Evolutionary conservation across 306 rosid genomes (phyloP).

Genomic region (Sindora glabra): DNA sequence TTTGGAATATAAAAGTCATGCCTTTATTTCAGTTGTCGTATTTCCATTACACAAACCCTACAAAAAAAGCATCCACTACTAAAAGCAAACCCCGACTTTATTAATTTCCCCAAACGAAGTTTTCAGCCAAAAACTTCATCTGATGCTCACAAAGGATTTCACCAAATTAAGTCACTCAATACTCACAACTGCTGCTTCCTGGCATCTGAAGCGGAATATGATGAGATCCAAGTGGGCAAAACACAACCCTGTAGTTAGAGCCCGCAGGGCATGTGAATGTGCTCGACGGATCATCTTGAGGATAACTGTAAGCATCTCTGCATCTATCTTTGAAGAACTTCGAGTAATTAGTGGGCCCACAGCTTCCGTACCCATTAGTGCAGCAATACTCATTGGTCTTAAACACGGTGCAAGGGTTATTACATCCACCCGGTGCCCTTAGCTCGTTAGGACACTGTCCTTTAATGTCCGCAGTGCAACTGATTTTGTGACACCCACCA

Average conservation of each 20-base stretch:
- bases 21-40: no score
- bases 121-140: no score
- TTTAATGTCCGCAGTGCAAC: conserved; percentile 27
- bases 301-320: conserved; percentile 29
- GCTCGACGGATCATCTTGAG: conserved; percentile 30
- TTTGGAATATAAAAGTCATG: no score
- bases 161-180: no score
- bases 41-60: no score
- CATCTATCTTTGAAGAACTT: conserved; percentile 31
- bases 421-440: conserved; percentile 35
- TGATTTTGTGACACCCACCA: conserved; percentile 8
- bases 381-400: conserved; percentile 29
- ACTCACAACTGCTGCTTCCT: no score
- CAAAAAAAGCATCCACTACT: no score
- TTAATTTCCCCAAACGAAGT: no score
- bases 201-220: no score
- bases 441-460: conserved; percentile 36
- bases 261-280: conserved; percentile 29
- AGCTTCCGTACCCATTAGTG: not conserved
- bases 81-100: no score
- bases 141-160: no score
- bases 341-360: conserved; percentile 24
- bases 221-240: conserved; percentile 1
- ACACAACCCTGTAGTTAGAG: conserved; percentile 31
- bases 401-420: conserved; percentile 36